Evolutionary conservation across 1,139 yeast genomes (phyloP), one percentile per base, ranked within the genome.

Genomic region (Candida sp.): DNA sequence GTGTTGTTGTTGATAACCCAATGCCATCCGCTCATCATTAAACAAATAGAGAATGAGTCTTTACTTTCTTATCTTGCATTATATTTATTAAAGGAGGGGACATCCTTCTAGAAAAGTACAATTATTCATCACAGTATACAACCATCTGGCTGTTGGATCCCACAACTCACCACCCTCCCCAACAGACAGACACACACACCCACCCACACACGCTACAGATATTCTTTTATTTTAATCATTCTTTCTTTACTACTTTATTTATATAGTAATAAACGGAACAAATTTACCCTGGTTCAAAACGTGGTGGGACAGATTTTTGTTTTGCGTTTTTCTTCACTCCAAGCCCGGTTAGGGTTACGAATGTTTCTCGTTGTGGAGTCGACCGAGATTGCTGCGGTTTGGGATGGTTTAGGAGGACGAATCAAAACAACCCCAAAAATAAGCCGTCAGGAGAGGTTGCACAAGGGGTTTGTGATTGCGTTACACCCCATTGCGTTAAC

Each of bases 1-100:
- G 96, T 59, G 69, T 68, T 56, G 92, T 88, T 49, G 73, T 81
- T 48, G 88, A 85, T 50, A 82, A 85, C 62, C 89, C 90, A 53
- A 63, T 76, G 51, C 82, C 82, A 43, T 67, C 77, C 52, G 72
- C 70, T 54, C 81, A 77, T 63, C 47, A 44, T 44, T 44, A 37
- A 31, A 43, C 11, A 26, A 22, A 40, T 30, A 28, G 34, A 40
- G n/a, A 8, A 28, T 30, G 26, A 40, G 22, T 17, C 7, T 17
- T 47, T 46, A 31, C 27, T 11, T 38, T 32, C 30, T 28, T 8
- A n/a, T 31, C 34, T 23, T 44, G 28, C 39, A 37, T 44, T 30
- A 22, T 34, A 32, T 42, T 33, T 32, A 28, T 31, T 42, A 5
- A 22, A 42, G 22, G 28, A 5, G 26, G n/a, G 28, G 31, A 39